Percentiles rank a stretch among this genome's conserved stretches.
Evolutionary conservation across 2,329 filamentous ascomycete species (phyloP).

Genomic region (Alternaria burnsii): DNA sequence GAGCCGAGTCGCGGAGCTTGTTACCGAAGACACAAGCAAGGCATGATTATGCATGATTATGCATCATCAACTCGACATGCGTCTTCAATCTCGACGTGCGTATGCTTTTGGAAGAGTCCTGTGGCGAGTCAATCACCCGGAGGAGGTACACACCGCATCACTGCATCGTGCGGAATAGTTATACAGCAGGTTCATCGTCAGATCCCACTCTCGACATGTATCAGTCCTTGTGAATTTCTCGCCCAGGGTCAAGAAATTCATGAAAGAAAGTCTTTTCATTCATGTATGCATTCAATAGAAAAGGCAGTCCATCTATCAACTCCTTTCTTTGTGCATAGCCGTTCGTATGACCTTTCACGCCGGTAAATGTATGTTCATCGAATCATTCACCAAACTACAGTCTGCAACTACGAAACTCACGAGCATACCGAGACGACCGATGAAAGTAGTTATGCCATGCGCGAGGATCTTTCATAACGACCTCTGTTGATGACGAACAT

Average conservation of each 20-base stretch:
- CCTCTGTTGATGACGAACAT: neutral
- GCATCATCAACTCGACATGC: neutral
- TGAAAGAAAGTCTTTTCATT: neutral
- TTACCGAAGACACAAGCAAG: neutral
- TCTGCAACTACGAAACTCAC: neutral
- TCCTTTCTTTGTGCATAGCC: neutral
- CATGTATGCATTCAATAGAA: neutral
- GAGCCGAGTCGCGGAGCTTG: conserved; percentile 14
- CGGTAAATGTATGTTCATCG: neutral
- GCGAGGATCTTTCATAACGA: neutral
- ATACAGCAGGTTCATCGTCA: neutral
- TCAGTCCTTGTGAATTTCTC: neutral
- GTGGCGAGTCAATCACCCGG: neutral
- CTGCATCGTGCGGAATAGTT: no score
- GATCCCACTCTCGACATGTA: neutral
- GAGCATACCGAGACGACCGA: neutral
- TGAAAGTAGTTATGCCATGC: neutral
- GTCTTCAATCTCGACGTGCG: neutral
- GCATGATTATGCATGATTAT: neutral
- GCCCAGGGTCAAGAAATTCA: neutral
- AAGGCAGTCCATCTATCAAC: neutral
- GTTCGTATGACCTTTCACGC: neutral
- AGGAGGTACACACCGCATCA: neutral
- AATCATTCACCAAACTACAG: neutral
- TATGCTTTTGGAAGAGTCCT: neutral